These are phyloP conservation scores for Schoenoplectus triqueter DNA, from an alignment of 202 grass and related monocot genomes.

Conservation along the genomic window DNA sequence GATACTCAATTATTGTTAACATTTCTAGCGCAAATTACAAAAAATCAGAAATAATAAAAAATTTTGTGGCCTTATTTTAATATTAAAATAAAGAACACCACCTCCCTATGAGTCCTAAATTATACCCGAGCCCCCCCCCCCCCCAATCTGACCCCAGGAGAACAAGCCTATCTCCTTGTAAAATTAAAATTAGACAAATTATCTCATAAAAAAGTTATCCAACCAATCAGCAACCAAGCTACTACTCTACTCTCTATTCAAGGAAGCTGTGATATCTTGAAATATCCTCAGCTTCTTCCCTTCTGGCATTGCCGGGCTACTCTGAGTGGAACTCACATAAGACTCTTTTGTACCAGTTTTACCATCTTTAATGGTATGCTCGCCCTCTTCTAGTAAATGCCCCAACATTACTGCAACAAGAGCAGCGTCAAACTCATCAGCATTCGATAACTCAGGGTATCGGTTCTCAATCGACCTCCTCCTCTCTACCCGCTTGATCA, in stretches of 20 bases:
- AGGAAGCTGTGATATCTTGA: conserved; percentile 78
- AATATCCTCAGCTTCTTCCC: conserved; percentile 94
- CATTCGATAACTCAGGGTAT: conserved; percentile 90
- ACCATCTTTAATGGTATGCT: conserved; percentile 26
- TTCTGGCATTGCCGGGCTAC: conserved; percentile 68
- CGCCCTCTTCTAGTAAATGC: conserved; percentile 52
- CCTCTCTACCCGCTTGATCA: conserved; percentile 30
- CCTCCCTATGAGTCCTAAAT: conserved; percentile 33
- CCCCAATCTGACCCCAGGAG: conserved; percentile 66
- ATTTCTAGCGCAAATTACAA: background rate
- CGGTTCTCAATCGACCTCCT: conserved; percentile 76
- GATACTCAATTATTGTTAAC: background rate
- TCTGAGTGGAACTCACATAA: conserved; percentile 40
- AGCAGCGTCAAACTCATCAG: conserved; percentile 77
- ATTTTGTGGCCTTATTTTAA: conserved; percentile 19
- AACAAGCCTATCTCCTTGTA: conserved; percentile 92
- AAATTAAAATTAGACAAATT: conserved; percentile 39
- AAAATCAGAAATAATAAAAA: conserved; percentile 26
- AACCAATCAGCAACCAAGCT: conserved; percentile 38
- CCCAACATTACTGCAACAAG: conserved; percentile 62
- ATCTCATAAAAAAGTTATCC: conserved; percentile 39
- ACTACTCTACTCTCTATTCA: conserved; percentile 46
- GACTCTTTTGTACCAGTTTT: conserved; percentile 14
- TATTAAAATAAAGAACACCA: conserved; percentile 22
- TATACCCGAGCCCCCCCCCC: conserved; percentile 31